A percentile compares a stretch with the other conserved stretches of the same genome.
These are phyloP conservation scores for Dendrobium officinale DNA, from an alignment of 106 monocot species.

Conservation along the genomic window DNA sequence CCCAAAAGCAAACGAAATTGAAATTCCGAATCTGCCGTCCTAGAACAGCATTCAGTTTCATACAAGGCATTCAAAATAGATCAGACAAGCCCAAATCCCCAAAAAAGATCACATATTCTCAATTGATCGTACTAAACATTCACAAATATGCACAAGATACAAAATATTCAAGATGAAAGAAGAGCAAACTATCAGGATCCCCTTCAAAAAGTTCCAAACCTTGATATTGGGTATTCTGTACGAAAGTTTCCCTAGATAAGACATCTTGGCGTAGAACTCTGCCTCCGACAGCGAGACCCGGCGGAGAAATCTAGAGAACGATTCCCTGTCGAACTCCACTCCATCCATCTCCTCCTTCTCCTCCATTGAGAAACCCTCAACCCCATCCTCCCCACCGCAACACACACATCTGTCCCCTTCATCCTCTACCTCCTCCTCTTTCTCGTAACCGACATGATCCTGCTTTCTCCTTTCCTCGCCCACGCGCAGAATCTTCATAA, in stretches of 20 bases:
- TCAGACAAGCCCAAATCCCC: neutral
- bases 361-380: slow-evolving; percentile 6
- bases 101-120: neutral
- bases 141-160: neutral
- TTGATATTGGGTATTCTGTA: slow-evolving; percentile 68
- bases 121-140: neutral
- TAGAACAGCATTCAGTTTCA: too few relatives aligned
- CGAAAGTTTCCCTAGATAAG: slow-evolving; percentile 59
- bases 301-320: slow-evolving; percentile 56
- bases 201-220: slow-evolving; percentile 20
- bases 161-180: neutral
- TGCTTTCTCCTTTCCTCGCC: slow-evolving; percentile 14
- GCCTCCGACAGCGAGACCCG: slow-evolving; percentile 49
- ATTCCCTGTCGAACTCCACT: slow-evolving; percentile 42
- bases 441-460: neutral
- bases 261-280: slow-evolving; percentile 48
- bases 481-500: slow-evolving; percentile 36
- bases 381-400: slow-evolving; percentile 12
- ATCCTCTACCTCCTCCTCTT: neutral
- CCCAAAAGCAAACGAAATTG: neutral
- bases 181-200: neutral
- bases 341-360: slow-evolving; percentile 15
- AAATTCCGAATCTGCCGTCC: too few relatives aligned
- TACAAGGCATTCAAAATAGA: too few relatives aligned
- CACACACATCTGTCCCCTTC: neutral